Percentiles rank a stretch among this genome's conserved stretches.
phyloP scores from a whole-genome alignment of 2,329 filamentous ascomycete species.

The Colletotrichum cereale region DNA sequence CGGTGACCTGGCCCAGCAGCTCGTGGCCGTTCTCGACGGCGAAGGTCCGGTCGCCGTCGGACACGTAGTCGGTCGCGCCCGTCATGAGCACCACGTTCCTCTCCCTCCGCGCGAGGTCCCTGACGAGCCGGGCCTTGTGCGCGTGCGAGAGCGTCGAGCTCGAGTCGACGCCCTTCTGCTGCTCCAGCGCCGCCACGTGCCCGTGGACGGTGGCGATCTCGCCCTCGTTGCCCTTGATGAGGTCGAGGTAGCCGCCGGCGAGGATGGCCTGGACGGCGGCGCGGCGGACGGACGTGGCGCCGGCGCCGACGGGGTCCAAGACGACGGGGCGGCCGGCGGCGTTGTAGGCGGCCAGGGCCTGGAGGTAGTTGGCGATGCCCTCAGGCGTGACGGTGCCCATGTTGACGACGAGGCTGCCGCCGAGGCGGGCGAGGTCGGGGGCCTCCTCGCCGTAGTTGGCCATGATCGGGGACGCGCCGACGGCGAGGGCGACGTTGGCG shows the following conservation, averaged over 20 bases:
- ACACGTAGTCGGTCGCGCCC: constrained; percentile 80
- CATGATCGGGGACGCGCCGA: constrained; percentile 95
- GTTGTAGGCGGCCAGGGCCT: constrained; percentile 87
- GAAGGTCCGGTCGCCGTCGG: constrained; percentile 77
- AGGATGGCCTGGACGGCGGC: constrained; percentile 79
- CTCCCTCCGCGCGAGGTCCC: constrained; percentile 75
- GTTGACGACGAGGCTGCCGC: constrained; percentile 87
- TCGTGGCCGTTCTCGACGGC: constrained; percentile 82
- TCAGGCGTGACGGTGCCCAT: constrained; percentile 92
- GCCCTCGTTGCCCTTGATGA: constrained; percentile 95
- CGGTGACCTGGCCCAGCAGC: constrained; percentile 78
- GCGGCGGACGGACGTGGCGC: constrained; percentile 66
- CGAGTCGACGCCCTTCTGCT: constrained; percentile 90
- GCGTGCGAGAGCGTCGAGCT: constrained; percentile 61
- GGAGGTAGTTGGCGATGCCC: constrained; percentile 76
- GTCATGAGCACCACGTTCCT: constrained; percentile 85
- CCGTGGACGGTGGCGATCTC: constrained; percentile 84
- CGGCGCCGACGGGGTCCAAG: constrained; percentile 84
- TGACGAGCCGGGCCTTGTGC: constrained; percentile 71
- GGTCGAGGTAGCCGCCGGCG: constrained; percentile 79
- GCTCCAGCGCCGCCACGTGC: constrained; percentile 53
- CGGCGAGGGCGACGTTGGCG: constrained; percentile 86
- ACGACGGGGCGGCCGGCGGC: constrained; percentile 79
- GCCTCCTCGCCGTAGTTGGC: constrained; percentile 88
- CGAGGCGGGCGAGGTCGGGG: constrained; percentile 79